Evolutionary conservation across 192 early-diverging fungal genomes (phyloP).

Genomic region (Umbelopsis sp.): DNA sequence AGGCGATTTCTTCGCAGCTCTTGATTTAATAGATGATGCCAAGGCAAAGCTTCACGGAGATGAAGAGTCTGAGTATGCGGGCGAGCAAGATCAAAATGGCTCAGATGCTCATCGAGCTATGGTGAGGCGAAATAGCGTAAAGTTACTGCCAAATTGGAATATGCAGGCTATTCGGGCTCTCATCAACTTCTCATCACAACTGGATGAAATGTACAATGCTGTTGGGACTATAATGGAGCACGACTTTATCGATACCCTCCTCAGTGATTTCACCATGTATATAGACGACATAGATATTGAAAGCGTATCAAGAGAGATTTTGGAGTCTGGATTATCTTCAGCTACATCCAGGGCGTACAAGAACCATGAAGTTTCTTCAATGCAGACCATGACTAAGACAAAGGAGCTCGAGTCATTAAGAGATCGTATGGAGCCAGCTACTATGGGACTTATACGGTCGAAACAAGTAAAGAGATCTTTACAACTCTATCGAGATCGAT

Average conservation of each 20-base stretch:
- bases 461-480: constrained; percentile 68
- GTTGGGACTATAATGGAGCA: constrained; percentile 76
- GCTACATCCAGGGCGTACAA: constrained; percentile 30
- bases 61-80: constrained; percentile 45
- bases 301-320: background rate
- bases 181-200: constrained; percentile 61
- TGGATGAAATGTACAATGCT: constrained; percentile 64
- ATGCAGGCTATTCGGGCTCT: constrained; percentile 62
- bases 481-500: constrained; percentile 74
- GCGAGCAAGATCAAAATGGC: constrained; percentile 11
- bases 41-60: constrained; percentile 57
- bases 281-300: constrained; percentile 55
- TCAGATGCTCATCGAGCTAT: background rate
- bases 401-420: constrained; percentile 35
- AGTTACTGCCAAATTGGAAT: constrained; percentile 47
- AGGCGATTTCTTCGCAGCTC: constrained; percentile 84
- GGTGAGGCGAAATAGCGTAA: constrained; percentile 22
- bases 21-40: constrained; percentile 88
- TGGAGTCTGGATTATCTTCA: background rate
- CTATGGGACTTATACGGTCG: constrained; percentile 78
- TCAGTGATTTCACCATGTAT: constrained; percentile 62
- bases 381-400: background rate
- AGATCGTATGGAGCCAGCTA: constrained; percentile 67
- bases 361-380: constrained; percentile 28
- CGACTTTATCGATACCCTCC: constrained; percentile 66